phyloP scores from a whole-genome alignment of 1,284 basidiomycete species.

The Stereum hirsutum region DNA sequence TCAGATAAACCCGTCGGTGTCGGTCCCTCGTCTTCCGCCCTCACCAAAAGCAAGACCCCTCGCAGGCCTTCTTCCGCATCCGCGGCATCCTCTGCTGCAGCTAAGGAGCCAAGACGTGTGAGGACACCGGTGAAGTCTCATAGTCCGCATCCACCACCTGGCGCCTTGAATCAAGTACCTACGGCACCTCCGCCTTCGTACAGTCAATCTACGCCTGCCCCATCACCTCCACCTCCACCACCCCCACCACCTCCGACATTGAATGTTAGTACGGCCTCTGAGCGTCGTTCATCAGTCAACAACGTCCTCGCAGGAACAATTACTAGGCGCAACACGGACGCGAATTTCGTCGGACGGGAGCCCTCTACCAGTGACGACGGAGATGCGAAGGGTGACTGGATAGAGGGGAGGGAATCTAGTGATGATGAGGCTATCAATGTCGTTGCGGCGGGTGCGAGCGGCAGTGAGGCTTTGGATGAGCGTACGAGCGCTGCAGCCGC shows the following conservation, averaged over 20 bases:
- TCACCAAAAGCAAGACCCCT: slow-evolving; percentile 5
- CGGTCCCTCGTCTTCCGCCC: slow-evolving; percentile 13
- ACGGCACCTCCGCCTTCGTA: slow-evolving; percentile 50
- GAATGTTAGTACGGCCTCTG: slow-evolving; percentile 24
- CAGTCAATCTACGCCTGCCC: slow-evolving; percentile 19
- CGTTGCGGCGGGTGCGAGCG: slow-evolving; percentile 68
- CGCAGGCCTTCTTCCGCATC: slow-evolving; percentile 5
- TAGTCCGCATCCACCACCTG: slow-evolving; percentile 18
- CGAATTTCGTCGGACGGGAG: slow-evolving; percentile 15
- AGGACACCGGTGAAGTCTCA: slow-evolving; percentile 15
- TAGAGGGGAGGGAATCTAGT: slow-evolving; percentile 41
- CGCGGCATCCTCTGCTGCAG: not conserved
- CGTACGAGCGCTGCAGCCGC: slow-evolving; percentile 54
- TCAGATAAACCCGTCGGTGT: slow-evolving; percentile 26
- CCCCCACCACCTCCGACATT: slow-evolving; percentile 18
- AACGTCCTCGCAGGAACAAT: slow-evolving; percentile 45
- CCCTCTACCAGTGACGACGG: slow-evolving; percentile 23
- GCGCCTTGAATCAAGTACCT: slow-evolving; percentile 14
- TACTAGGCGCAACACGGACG: slow-evolving; percentile 18
- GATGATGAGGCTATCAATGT: slow-evolving; percentile 79
- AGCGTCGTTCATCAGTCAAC: slow-evolving; percentile 47
- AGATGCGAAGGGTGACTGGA: slow-evolving; percentile 59
- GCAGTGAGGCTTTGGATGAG: slow-evolving; percentile 72
- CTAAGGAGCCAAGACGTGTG: slow-evolving; percentile 4
- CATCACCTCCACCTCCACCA: slow-evolving; percentile 6